These are phyloP conservation scores for Prunus kanzakura DNA, from an alignment of 306 rosid genomes.

Conservation along the genomic window DNA sequence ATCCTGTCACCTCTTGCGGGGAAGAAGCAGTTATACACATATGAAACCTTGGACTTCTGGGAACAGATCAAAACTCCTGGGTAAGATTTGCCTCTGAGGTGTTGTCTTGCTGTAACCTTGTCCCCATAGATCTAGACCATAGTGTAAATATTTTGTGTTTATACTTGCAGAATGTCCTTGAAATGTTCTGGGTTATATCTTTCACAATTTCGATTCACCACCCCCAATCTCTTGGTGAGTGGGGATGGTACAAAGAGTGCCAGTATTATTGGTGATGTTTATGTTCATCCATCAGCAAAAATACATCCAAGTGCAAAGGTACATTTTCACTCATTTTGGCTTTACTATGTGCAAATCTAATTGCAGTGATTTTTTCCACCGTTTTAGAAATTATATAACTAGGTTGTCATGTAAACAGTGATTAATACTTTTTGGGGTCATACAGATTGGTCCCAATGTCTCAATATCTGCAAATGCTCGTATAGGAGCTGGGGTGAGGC, in stretches of 20 bases:
- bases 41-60: slow-evolving; percentile 87
- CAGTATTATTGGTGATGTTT: slow-evolving; percentile 75
- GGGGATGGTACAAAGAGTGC: slow-evolving; percentile 74
- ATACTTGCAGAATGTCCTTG: slow-evolving; percentile 81
- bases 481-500: slow-evolving; percentile 90
- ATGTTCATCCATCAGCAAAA: slow-evolving; percentile 93
- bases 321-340: slow-evolving; percentile 9
- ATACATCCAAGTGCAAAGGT: slow-evolving; percentile 95
- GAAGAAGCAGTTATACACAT: slow-evolving; percentile 79
- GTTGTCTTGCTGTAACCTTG: slow-evolving; percentile 11
- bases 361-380: neutral
- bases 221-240: slow-evolving; percentile 62
- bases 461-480: slow-evolving; percentile 99
- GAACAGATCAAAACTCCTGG: slow-evolving; percentile 98
- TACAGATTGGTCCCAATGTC: slow-evolving; percentile 92
- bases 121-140: slow-evolving; percentile 7
- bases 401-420: neutral
- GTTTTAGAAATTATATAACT: neutral
- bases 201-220: slow-evolving; percentile 66
- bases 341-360: neutral
- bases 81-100: slow-evolving; percentile 33
- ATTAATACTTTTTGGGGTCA: neutral
- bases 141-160: slow-evolving; percentile 10
- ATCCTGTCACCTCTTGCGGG: slow-evolving; percentile 96
- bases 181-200: slow-evolving; percentile 90